Conservation (phyloP, 768 basidiomycete genomes). For the Suillus brevipes region DNA sequence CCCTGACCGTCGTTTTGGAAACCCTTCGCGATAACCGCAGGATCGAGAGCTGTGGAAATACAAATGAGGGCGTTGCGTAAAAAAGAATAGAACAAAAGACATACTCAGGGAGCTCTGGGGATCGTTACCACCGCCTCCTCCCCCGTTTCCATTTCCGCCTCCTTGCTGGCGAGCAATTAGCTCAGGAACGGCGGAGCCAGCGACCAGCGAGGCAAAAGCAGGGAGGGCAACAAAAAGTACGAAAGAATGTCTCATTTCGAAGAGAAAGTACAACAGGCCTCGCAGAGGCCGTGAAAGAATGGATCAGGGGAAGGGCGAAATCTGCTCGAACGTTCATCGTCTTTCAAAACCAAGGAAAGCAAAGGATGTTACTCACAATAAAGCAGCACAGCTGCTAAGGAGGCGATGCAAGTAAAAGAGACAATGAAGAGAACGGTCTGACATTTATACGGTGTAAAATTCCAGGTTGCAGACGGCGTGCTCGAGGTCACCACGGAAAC, state of each 20-base stretch:
- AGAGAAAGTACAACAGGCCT: constrained; percentile 36
- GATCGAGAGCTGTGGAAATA: constrained; percentile 47
- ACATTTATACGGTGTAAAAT: constrained; percentile 1
- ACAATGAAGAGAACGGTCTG: constrained; percentile 19
- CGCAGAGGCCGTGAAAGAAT: constrained; percentile 47
- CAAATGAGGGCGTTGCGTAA: constrained; percentile 6
- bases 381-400: constrained; percentile 58
- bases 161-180: constrained; percentile 23
- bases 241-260: constrained; percentile 52
- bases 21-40: constrained; percentile 47
- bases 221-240: constrained; percentile 42
- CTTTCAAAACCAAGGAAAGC: not conserved
- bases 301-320: constrained; percentile 31
- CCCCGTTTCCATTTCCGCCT: constrained; percentile 14
- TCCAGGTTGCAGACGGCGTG: not conserved
- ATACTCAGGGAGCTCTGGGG: constrained; percentile 42
- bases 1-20: constrained; percentile 53
- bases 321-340: not conserved
- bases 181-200: constrained; percentile 27
- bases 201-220: constrained; percentile 34
- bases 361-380: constrained; percentile 1
- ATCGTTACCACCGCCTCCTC: constrained; percentile 23
- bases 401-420: constrained; percentile 20
- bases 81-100: constrained; percentile 13
- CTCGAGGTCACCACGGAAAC: constrained; percentile 13